Base-by-base conservation (phyloP, 2,329 filamentous ascomycete species). In the Cladosporium phlei region DNA sequence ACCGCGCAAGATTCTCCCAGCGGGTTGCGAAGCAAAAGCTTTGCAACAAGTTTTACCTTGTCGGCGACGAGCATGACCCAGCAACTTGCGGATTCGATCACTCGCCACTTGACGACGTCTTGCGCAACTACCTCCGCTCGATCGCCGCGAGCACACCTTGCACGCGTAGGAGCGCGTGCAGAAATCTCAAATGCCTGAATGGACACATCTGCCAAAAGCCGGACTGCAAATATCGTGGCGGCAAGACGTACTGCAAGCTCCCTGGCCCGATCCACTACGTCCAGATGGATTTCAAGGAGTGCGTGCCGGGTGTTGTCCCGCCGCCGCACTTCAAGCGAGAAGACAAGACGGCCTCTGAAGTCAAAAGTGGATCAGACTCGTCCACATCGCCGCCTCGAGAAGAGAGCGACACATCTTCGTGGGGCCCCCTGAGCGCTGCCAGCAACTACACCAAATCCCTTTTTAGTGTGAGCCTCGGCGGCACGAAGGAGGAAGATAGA, bases 1-100 rank as follows among this genome's bases (percentile, higher is more conserved):
- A 69, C 21, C 66, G 67, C 55, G 56, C 63, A 2, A 52, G 53
- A 7, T 77, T 73, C 55, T 64, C 66, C 16, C 56, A 59, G 9
- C 65, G 67, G 10, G 61, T 63, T 21, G 61, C 59, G 11, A 54
- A 60, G 2, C 59, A 63, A 14, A 76, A 75, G 53, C 65, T 73
- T 0, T 78, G 75, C 58, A 77, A 77, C 54, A 67, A 66, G 21
- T 68, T 68, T 48, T 70, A 76, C 47, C 62, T 78, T 0, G 48
- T 39, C 29, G 58, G 55, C 3, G 34, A 53, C 27, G 64, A 62
- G 39, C 34, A 46, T 12, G 50, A 55, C 6, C 64, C 64, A 0
- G 24, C 14, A n/a, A 17, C 10, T 20, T 77, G 74, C 53, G 55
- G 55, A 22, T 77, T 66, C 53, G 73, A 77, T 39, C 76, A 79